Conservation (phyloP, 495 filamentous ascomycete species). For the Hypoxylon cercidicola region DNA sequence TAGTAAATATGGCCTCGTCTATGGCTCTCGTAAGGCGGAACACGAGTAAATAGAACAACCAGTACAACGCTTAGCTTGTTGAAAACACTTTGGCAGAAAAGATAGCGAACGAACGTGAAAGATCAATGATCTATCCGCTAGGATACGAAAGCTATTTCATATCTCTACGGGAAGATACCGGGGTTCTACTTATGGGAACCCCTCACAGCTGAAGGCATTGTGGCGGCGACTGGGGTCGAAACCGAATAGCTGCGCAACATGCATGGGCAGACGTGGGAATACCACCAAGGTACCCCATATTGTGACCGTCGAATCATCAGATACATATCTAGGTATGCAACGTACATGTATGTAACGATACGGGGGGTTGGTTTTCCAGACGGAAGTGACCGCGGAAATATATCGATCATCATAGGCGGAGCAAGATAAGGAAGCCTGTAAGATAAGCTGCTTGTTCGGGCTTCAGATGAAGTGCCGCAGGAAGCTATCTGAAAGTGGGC, state of each 20-base stretch:
- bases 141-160: background rate
- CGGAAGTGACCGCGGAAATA: constrained; percentile 9
- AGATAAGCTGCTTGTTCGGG: constrained; percentile 16
- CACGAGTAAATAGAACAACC: background rate
- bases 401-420: constrained; percentile 4
- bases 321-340: background rate
- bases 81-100: background rate
- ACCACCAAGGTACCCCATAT: too few relatives aligned
- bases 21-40: background rate
- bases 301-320: too few relatives aligned
- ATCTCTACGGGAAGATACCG: background rate
- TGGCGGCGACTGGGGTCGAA: background rate
- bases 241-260: background rate
- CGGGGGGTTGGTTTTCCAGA: background rate
- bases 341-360: background rate
- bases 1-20: background rate
- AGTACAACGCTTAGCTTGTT: background rate
- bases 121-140: background rate
- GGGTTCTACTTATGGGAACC: background rate
- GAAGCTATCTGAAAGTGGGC: constrained; percentile 18
- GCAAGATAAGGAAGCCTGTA: constrained; percentile 8
- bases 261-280: background rate
- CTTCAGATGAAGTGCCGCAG: constrained; percentile 13
- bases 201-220: background rate
- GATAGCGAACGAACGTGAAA: background rate